Conservation (phyloP, 2,329 filamentous ascomycete species). For the Aspergillus unguis region DNA sequence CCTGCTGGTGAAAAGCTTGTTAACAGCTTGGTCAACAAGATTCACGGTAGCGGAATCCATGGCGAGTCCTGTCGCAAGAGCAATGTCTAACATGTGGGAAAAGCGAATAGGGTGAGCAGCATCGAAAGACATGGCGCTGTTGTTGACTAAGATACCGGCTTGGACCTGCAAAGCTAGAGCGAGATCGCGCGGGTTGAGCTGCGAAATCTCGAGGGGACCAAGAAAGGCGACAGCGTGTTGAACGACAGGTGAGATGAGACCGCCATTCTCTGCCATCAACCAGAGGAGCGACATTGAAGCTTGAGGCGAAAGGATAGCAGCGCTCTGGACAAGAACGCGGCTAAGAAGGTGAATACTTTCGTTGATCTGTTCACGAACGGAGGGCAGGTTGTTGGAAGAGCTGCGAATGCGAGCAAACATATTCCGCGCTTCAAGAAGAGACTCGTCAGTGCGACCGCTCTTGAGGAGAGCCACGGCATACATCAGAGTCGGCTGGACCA, state of each 20-base stretch:
- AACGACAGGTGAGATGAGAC: constrained; percentile 57
- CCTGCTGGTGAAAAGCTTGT: constrained; percentile 48
- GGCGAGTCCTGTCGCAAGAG: constrained; percentile 51
- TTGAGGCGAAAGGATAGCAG: constrained; percentile 51
- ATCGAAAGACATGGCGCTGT: constrained; percentile 45
- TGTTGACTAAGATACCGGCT: constrained; percentile 44
- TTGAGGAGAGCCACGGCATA: constrained; percentile 84
- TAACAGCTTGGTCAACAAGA: constrained; percentile 57
- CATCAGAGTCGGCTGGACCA: constrained; percentile 88
- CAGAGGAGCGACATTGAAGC: constrained; percentile 59
- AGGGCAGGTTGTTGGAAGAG: constrained; percentile 51
- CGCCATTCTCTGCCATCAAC: constrained; percentile 64
- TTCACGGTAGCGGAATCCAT: constrained; percentile 55
- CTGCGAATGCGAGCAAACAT: constrained; percentile 84
- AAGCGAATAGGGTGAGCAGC: constrained; percentile 59
- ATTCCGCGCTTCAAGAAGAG: constrained; percentile 70
- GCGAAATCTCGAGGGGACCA: constrained; percentile 57
- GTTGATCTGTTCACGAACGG: constrained; percentile 75
- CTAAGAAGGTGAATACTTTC: constrained; percentile 74
- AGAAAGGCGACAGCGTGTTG: constrained; percentile 60
- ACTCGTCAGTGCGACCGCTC: constrained; percentile 79
- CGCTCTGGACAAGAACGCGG: constrained; percentile 54
- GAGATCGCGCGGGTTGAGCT: constrained; percentile 51
- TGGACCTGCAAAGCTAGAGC: constrained; percentile 62
- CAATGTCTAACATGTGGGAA: constrained; percentile 59